These are phyloP conservation scores for Populus hybrid DNA, from an alignment of 441 rosid genomes.

Conservation along the genomic window DNA sequence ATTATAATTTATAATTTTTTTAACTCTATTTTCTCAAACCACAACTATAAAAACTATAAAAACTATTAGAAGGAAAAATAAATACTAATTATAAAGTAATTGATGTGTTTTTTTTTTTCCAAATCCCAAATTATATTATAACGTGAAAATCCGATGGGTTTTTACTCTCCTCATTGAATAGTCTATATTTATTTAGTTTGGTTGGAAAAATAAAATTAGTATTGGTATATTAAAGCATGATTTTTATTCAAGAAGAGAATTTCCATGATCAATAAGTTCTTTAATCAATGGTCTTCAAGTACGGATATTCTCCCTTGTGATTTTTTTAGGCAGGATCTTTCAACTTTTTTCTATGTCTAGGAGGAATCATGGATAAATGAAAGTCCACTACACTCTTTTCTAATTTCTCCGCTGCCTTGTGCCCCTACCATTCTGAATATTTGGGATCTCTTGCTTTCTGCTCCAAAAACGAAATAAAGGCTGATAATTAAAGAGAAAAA, in stretches of 20 bases:
- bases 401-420: background rate
- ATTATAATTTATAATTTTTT: too few species aligned
- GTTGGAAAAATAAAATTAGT: too few species aligned
- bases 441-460: slow-evolving; percentile 13
- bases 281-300: background rate
- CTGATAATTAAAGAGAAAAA: background rate
- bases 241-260: background rate
- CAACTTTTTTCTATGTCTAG: slow-evolving; percentile 4
- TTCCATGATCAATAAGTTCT: too few species aligned
- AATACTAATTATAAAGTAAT: too few species aligned
- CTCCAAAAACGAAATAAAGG: background rate
- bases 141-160: background rate
- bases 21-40: fast-evolving
- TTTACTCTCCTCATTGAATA: too few species aligned
- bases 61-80: too few species aligned
- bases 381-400: slow-evolving; percentile 6
- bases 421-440: slow-evolving; percentile 13
- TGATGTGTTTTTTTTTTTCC: too few species aligned
- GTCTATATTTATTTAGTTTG: too few species aligned
- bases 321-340: background rate
- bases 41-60: too few species aligned
- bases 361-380: slow-evolving; percentile 19
- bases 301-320: background rate
- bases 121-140: too few species aligned
- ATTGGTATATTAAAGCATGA: background rate